Base-by-base conservation (phyloP, 1,284 basidiomycete species). In the Cystobasidium slooffiae region DNA sequence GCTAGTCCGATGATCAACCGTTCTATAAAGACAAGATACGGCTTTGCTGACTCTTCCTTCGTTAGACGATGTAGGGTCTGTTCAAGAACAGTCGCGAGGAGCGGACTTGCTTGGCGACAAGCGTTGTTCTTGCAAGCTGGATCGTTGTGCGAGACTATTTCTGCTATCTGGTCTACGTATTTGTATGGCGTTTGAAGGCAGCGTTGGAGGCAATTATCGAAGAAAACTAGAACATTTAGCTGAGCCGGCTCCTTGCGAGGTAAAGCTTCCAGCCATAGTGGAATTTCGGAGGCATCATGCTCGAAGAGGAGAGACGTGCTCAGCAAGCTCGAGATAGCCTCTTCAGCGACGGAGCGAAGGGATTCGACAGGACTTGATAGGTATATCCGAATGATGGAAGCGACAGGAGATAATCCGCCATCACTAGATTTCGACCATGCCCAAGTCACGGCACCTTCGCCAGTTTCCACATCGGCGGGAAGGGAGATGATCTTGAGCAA, bases 151-250 rank as follows among this genome's bases (percentile, higher is more conserved):
- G 24, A 46, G 5, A 43, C 22, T 16, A 65, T 37, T 51, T 73
- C 24, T 55, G 51, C 18, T 51, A 65, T 56, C 12, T 89, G 88
- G 79, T 97, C 94, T 69, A 96, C 86, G 81, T 97, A 98, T 47
- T 89, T 87, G 81, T 95, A 92, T 0, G 93, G 91, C 0, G 90
- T 91, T 83, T 92, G 94, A 76, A 90, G 80, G 77, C 90, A 93
- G n/a, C 92, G 87, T 72, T 91, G 89, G 7, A 91, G 84, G 79
- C 92, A 96, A 59, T 94, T 92, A 78, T 98, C 94, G 14, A 97
- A 78, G 83, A 97, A 94, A 0, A 84, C 79, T 4, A 92, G 84
- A 3, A 94, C 86, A 47, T 86, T 83, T 10, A 82, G 80, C 86
- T 86, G 59, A 90, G 92, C 75, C 88, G 88, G 0, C 84, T 85